Percentiles rank a stretch among this genome's conserved stretches.
Conservation (phyloP, 139 green algal genomes). For the Chlamydomonas sp. region DNA sequence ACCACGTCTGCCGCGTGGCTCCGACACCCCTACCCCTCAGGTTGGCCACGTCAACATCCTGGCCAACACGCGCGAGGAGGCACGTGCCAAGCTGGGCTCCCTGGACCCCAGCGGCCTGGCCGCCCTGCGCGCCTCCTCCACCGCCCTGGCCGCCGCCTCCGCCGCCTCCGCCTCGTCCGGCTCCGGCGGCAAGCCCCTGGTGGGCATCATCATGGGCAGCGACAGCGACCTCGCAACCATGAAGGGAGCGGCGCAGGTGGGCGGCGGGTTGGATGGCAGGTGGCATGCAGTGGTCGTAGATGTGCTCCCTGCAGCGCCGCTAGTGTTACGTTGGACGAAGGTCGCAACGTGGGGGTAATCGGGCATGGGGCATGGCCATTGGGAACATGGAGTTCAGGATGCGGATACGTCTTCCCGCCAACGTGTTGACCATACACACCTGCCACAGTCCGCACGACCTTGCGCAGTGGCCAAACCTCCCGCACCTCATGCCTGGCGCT, state of each 20-base stretch:
- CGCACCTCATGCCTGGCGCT: neutral
- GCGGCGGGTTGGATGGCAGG: neutral
- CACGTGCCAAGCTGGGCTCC: slow-evolving; percentile 54
- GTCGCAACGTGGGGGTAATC: too few species aligned
- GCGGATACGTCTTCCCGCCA: too few species aligned
- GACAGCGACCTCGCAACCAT: slow-evolving; percentile 97
- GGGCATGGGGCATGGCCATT: too few species aligned
- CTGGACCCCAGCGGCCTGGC: slow-evolving; percentile 68
- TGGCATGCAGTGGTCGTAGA: neutral
- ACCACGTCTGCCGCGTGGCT: too few species aligned
- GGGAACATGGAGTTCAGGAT: too few species aligned
- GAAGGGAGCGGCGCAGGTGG: slow-evolving; percentile 54
- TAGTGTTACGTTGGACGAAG: too few species aligned
- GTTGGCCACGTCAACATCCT: slow-evolving; percentile 92
- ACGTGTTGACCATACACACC: too few species aligned
- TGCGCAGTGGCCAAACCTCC: too few species aligned
- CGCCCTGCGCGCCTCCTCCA: slow-evolving; percentile 35
- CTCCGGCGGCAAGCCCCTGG: slow-evolving; percentile 40
- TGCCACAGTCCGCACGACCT: too few species aligned
- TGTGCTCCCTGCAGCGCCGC: neutral
- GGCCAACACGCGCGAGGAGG: slow-evolving; percentile 55
- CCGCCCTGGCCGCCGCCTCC: neutral
- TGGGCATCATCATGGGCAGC: slow-evolving; percentile 99
- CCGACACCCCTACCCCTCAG: slow-evolving; percentile 16
- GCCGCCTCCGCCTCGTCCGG: too few species aligned